phyloP scores from a whole-genome alignment of 441 rosid genomes.

The Corymbia citriodora region DNA sequence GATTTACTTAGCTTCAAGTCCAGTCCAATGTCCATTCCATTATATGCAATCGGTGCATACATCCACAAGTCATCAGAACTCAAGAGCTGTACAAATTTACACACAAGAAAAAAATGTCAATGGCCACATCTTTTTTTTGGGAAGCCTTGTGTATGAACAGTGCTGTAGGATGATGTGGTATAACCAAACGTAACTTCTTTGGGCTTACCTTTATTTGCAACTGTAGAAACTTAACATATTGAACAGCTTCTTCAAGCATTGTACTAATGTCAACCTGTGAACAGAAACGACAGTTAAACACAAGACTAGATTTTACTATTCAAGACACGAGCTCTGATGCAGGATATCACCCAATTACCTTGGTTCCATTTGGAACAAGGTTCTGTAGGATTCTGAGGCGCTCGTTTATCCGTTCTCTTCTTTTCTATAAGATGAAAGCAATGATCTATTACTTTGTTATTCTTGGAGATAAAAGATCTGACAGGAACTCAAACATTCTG shows the following conservation, averaged over 20 bases:
- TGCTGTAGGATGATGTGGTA: background rate
- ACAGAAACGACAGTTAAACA: background rate
- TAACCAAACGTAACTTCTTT: background rate
- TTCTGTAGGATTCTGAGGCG: conserved; percentile 56
- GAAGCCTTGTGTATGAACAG: background rate
- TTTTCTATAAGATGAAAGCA: conserved; percentile 41
- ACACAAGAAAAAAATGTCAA: background rate
- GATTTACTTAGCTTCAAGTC: conserved; percentile 22
- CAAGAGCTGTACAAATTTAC: conserved; percentile 34
- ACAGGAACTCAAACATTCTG: background rate
- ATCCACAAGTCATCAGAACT: conserved; percentile 78
- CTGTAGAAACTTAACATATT: conserved; percentile 68
- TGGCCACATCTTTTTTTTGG: background rate
- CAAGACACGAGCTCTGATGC: background rate
- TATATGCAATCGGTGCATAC: conserved; percentile 78
- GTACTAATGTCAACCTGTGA: conserved; percentile 75
- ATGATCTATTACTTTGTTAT: background rate
- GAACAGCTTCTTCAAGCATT: conserved; percentile 80
- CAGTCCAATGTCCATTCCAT: conserved; percentile 70
- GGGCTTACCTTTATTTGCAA: conserved; percentile 69
- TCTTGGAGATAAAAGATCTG: background rate
- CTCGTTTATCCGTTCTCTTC: conserved; percentile 76
- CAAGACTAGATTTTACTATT: background rate
- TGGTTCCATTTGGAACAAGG: conserved; percentile 80
- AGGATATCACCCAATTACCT: conserved; percentile 23